Conservation (phyloP, 1,139 yeast species). For the Eremothecium sinecaudum region DNA sequence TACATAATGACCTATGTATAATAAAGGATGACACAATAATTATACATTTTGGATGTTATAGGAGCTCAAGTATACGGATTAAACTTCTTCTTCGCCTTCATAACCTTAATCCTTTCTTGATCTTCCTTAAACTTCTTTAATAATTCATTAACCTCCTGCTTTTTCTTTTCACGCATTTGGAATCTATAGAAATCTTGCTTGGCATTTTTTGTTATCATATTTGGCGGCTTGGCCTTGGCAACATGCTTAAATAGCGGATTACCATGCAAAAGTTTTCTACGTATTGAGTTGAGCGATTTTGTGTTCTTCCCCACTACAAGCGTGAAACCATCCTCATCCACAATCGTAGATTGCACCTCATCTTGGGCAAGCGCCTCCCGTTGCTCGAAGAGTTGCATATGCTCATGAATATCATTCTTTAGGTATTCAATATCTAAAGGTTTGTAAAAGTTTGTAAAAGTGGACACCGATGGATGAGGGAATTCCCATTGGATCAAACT, state of each 20-base stretch:
- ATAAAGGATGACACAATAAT: too few relatives aligned
- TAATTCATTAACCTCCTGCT: slow-evolving; percentile 83
- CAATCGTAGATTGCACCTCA: slow-evolving; percentile 49
- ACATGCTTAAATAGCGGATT: slow-evolving; percentile 30
- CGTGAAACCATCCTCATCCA: slow-evolving; percentile 91
- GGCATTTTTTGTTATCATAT: slow-evolving; percentile 63
- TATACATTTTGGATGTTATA: neutral
- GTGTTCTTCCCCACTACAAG: slow-evolving; percentile 80
- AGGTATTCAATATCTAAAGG: slow-evolving; percentile 28
- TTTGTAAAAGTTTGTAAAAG: slow-evolving; percentile 29
- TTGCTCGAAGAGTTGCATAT: slow-evolving; percentile 55
- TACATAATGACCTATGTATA: neutral
- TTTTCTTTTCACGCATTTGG: slow-evolving; percentile 90
- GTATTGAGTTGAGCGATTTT: slow-evolving; percentile 42
- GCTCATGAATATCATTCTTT: slow-evolving; percentile 27
- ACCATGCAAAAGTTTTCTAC: slow-evolving; percentile 29
- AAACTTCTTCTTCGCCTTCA: slow-evolving; percentile 76
- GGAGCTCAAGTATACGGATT: slow-evolving; percentile 53
- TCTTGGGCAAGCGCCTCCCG: slow-evolving; percentile 61
- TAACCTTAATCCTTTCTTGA: slow-evolving; percentile 69
- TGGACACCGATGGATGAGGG: slow-evolving; percentile 22
- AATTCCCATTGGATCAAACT: slow-evolving; percentile 29
- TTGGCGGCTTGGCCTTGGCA: slow-evolving; percentile 21
- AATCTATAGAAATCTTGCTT: slow-evolving; percentile 90
- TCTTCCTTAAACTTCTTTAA: slow-evolving; percentile 78